Conservation (phyloP, 345 rosid species). For the Ailanthus altissimus region DNA sequence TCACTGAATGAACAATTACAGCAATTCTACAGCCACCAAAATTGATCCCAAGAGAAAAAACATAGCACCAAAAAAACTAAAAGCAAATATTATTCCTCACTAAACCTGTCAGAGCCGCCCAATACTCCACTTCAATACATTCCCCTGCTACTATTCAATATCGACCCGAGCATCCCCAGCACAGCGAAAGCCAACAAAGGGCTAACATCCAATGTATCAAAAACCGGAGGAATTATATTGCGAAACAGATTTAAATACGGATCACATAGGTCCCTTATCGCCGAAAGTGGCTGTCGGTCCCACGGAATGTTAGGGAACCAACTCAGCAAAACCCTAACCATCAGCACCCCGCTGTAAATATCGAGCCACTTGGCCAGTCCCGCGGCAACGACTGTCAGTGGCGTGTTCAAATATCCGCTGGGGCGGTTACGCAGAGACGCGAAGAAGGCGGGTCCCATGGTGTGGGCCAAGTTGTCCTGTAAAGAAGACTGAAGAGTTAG, state of each 20-base stretch:
- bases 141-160: slow-evolving; percentile 54
- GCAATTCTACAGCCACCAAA: neutral
- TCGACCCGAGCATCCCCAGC: slow-evolving; percentile 68
- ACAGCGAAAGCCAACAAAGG: slow-evolving; percentile 84
- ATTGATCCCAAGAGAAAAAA: no score
- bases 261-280: slow-evolving; percentile 81
- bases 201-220: slow-evolving; percentile 79
- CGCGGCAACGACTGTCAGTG: slow-evolving; percentile 81
- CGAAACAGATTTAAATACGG: slow-evolving; percentile 87
- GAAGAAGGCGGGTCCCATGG: slow-evolving; percentile 60
- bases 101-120: neutral
- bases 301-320: slow-evolving; percentile 96
- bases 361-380: slow-evolving; percentile 88
- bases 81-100: neutral
- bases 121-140: slow-evolving; percentile 25
- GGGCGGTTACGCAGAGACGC: slow-evolving; percentile 59
- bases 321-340: slow-evolving; percentile 91
- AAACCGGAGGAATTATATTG: slow-evolving; percentile 76
- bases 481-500: slow-evolving; percentile 28
- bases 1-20: slow-evolving; percentile 2
- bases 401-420: slow-evolving; percentile 59
- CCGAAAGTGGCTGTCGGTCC: slow-evolving; percentile 86
- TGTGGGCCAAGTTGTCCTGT: slow-evolving; percentile 23
- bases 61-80: neutral
- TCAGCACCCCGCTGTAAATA: slow-evolving; percentile 79